Conservation (phyloP, 202 grass and related monocot species). For the Bolboschoenoplectus hybrid region DNA sequence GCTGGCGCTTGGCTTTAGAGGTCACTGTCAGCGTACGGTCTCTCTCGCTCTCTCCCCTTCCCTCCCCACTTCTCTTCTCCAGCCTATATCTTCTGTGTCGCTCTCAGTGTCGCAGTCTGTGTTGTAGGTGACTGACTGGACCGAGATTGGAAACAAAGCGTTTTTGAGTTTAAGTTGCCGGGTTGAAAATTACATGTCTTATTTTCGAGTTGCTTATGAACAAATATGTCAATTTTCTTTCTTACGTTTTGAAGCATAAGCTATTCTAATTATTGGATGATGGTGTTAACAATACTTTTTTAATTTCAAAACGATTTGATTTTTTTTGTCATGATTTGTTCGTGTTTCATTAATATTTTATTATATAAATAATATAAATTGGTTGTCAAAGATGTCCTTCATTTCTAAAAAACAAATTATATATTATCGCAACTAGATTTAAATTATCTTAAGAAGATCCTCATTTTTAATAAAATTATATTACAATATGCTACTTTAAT, state of each 20-base stretch:
- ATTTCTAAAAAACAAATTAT: too few species aligned
- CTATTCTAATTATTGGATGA: background rate
- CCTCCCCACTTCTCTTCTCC: background rate
- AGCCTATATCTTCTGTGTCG: conserved; percentile 30
- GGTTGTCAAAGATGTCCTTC: too few species aligned
- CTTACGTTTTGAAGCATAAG: background rate
- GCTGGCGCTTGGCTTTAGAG: conserved; percentile 39
- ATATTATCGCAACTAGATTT: too few species aligned
- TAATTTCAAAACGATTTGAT: too few species aligned
- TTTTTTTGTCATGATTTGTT: too few species aligned
- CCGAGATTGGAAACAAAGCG: conserved; percentile 12
- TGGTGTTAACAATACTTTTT: background rate
- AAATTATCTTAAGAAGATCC: too few species aligned
- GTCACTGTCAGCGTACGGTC: conserved; percentile 43
- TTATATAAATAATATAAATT: too few species aligned
- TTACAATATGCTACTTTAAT: too few species aligned
- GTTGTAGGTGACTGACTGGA: conserved; percentile 25
- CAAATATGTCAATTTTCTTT: background rate
- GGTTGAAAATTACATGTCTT: conserved; percentile 13
- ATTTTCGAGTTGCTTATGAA: background rate
- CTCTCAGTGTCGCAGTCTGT: conserved; percentile 33
- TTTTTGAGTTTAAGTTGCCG: background rate
- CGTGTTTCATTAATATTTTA: too few species aligned
- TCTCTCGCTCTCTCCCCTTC: background rate
- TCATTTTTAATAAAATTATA: too few species aligned